Base-by-base conservation (phyloP, 768 basidiomycete genomes). In the Kwoniella europaea region DNA sequence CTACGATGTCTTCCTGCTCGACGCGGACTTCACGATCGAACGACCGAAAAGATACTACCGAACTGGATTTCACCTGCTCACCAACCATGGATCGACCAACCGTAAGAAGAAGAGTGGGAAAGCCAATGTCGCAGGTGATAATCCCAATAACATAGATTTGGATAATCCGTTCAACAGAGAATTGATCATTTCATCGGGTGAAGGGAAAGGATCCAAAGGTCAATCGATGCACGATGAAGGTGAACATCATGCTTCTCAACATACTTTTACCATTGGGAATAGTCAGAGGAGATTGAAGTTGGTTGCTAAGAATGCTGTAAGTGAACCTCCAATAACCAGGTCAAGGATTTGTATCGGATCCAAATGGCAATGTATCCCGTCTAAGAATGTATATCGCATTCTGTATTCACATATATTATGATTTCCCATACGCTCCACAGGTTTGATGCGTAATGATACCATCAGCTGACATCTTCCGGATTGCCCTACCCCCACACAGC, bases 1-100 rank as follows among this genome's bases (percentile, higher is more conserved):
- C 50, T 93, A 91, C 89, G 96, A 98, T 69, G 94, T 98, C 13
- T 96, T 99, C 84, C 86, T 98, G 52, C 85, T 98, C 63, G 96
- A 98, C 81, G 84, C 88, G 0, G 91, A 94, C 79, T 98, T 99
- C 80, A 86, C 87, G 63, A 93, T 98, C 65, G 90, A 94, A 78
- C 89, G 92, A n/a, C 96, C 96, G 1, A 91, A 89, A 79, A 88
- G 96, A 44, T 91, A 91, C 74, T 94, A 94, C 79, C 90, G 94
- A 16, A 91, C 92, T 76, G 92, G 93, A 4, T 84, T 98, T 41
- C 89, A 89, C 73, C 84, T 94, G 82, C 91, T 69, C 88, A 88
- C 67, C 4, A 75, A 72, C 10, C 66, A 75, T n/a, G 56, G 74
- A 6, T 56, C 71, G 0, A 24, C 72, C 35, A 75, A 74, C 46